Conservation (phyloP, 768 basidiomycete species). For the Tulasnella sp. region DNA sequence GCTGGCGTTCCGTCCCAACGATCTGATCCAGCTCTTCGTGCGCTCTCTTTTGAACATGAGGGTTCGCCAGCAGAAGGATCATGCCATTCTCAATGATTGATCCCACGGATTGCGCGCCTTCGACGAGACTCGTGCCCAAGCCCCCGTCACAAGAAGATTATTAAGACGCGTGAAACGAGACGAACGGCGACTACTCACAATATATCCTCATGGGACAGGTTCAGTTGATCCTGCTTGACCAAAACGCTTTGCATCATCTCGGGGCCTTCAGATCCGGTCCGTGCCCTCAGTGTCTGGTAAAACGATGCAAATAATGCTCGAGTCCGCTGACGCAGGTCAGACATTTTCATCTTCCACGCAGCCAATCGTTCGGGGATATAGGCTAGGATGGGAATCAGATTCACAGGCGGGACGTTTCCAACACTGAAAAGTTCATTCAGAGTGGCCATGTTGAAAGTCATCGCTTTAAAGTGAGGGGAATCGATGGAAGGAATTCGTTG, state of each 20-base stretch:
- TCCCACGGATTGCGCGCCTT: neutral
- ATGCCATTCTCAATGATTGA: neutral
- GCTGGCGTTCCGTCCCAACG: slow-evolving; percentile 32
- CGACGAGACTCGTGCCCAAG: slow-evolving; percentile 1
- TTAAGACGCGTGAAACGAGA: too few species aligned
- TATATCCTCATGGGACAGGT: neutral
- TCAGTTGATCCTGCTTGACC: neutral
- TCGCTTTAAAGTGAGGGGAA: neutral
- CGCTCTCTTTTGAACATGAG: slow-evolving; percentile 41
- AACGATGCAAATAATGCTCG: neutral
- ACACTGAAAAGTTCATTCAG: neutral
- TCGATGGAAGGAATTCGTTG: neutral
- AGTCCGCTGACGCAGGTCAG: neutral
- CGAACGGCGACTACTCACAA: neutral
- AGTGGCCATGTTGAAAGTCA: neutral
- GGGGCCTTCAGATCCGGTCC: neutral
- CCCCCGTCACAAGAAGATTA: neutral
- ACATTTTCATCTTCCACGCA: neutral
- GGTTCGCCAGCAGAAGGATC: slow-evolving; percentile 21
- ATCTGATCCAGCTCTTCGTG: slow-evolving; percentile 43
- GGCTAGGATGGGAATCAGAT: slow-evolving; percentile 3
- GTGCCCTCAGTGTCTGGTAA: slow-evolving; percentile 1
- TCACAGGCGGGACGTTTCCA: slow-evolving; percentile 1
- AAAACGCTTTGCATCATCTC: neutral
- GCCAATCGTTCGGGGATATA: slow-evolving; percentile 10